Evolutionary conservation across 116 monocot genomes (phyloP).

Genomic region (Papilionanthe hybrid): DNA sequence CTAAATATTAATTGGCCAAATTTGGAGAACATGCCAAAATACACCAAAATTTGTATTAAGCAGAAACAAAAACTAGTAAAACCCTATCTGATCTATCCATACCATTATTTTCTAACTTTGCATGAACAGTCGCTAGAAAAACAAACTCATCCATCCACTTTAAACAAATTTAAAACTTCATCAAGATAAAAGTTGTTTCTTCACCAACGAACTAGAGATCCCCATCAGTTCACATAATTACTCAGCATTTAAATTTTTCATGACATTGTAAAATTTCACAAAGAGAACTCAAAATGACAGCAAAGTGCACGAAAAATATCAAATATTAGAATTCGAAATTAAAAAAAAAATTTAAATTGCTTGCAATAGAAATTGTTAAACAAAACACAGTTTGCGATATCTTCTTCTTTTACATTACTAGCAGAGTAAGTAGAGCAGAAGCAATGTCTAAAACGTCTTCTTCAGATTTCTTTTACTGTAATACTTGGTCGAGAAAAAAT

Average conservation of each 20-base stretch:
- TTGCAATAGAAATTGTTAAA: not conserved
- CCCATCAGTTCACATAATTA: not conserved
- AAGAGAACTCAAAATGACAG: not conserved
- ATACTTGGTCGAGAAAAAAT: not conserved
- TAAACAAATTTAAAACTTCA: too few relatives aligned
- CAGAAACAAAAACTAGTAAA: not conserved
- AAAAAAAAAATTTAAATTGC: not conserved
- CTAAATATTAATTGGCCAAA: not conserved
- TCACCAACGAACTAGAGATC: too few relatives aligned
- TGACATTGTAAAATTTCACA: not conserved
- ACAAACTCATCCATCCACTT: too few relatives aligned
- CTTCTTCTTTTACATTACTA: not conserved
- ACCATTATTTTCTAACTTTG: not conserved
- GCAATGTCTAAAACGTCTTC: not conserved
- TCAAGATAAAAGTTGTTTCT: too few relatives aligned
- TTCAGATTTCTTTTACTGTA: not conserved
- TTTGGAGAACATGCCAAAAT: not conserved
- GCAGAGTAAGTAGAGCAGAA: not conserved
- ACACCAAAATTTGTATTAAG: not conserved
- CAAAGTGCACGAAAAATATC: too few relatives aligned
- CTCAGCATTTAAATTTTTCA: not conserved
- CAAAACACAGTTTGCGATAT: not conserved
- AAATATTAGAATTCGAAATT: too few relatives aligned
- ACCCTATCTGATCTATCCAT: not conserved
- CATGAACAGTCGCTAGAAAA: too few relatives aligned